These are phyloP conservation scores for Trametes maxima DNA, from an alignment of 768 basidiomycete genomes.

Conservation along the genomic window DNA sequence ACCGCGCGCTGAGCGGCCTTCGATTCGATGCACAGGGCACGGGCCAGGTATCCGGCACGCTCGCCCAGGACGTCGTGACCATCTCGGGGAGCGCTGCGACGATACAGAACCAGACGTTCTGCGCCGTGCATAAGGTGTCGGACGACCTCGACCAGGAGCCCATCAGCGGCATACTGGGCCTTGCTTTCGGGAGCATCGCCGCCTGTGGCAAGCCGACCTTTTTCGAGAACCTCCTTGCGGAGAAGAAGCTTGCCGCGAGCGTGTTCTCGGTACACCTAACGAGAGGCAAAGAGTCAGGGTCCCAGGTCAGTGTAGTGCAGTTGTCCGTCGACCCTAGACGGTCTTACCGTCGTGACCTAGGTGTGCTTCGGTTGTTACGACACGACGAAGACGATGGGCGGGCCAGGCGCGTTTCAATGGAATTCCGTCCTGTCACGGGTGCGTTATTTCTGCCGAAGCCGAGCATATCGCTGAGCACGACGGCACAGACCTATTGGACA, in stretches of 20 bases:
- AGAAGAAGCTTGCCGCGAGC: slow-evolving; percentile 43
- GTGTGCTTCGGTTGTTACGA: slow-evolving; percentile 50
- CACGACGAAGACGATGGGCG: slow-evolving; percentile 38
- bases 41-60: slow-evolving; percentile 52
- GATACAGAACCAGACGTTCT: slow-evolving; percentile 56
- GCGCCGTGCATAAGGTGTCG: slow-evolving; percentile 50
- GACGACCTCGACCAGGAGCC: slow-evolving; percentile 53
- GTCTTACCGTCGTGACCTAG: slow-evolving; percentile 11
- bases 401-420: slow-evolving; percentile 35
- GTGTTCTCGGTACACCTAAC: slow-evolving; percentile 64
- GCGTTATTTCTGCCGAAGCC: neutral
- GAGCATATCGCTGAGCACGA: neutral
- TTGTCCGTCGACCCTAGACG: neutral
- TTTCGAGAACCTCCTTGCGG: slow-evolving; percentile 61
- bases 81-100: slow-evolving; percentile 42
- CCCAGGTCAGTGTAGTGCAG: slow-evolving; percentile 43
- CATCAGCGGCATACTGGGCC: slow-evolving; percentile 59
- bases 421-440: slow-evolving; percentile 40
- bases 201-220: slow-evolving; percentile 50
- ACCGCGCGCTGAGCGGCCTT: neutral
- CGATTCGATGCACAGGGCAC: slow-evolving; percentile 43
- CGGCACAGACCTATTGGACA: slow-evolving; percentile 60
- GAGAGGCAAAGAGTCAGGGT: slow-evolving; percentile 43
- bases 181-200: slow-evolving; percentile 63
- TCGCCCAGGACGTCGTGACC: slow-evolving; percentile 53